Conservation (phyloP, 164 flowering plant genomes). For the Aristolochia californica region DNA sequence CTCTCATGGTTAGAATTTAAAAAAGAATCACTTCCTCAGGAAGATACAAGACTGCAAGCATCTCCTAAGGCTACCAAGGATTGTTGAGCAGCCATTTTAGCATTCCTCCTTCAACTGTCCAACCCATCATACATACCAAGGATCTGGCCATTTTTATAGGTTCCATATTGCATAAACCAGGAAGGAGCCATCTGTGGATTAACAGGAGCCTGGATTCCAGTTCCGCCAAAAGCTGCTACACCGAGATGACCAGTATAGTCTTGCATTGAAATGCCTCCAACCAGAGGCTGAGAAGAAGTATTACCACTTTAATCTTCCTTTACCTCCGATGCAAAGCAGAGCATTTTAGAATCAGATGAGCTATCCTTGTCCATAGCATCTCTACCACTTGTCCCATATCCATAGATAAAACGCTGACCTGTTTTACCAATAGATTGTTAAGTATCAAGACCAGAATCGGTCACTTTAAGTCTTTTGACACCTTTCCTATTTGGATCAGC, state of each 20-base stretch:
- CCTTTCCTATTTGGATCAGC: conserved; percentile 37
- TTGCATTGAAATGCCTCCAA: conserved; percentile 20
- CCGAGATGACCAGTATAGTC: conserved; percentile 15
- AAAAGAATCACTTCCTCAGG: conserved; percentile 18
- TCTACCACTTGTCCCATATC: conserved; percentile 18
- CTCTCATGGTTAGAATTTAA: conserved; percentile 13
- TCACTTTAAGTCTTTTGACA: conserved; percentile 44
- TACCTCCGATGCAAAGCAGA: conserved; percentile 29
- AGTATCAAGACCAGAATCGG: conserved; percentile 24
- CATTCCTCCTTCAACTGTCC: conserved; percentile 10
- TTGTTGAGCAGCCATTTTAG: conserved; percentile 14
- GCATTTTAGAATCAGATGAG: conserved; percentile 31
- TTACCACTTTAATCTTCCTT: conserved; percentile 21
- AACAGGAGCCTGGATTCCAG: conserved; percentile 24
- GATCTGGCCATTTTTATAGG: conserved; percentile 56
- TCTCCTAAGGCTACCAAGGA: conserved; percentile 44
- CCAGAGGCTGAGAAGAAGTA: conserved; percentile 20
- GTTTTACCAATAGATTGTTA: conserved; percentile 20
- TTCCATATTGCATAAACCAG: conserved; percentile 81
- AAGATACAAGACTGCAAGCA: conserved; percentile 50
- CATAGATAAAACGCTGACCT: conserved; percentile 24
- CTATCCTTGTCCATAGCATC: conserved; percentile 16
- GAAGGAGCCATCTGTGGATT: conserved; percentile 83
- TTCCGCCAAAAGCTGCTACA: conserved; percentile 12
- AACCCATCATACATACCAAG: conserved; percentile 20